phyloP scores from a whole-genome alignment of 177 flowering plant genomes.

The Vitis hybrid region DNA sequence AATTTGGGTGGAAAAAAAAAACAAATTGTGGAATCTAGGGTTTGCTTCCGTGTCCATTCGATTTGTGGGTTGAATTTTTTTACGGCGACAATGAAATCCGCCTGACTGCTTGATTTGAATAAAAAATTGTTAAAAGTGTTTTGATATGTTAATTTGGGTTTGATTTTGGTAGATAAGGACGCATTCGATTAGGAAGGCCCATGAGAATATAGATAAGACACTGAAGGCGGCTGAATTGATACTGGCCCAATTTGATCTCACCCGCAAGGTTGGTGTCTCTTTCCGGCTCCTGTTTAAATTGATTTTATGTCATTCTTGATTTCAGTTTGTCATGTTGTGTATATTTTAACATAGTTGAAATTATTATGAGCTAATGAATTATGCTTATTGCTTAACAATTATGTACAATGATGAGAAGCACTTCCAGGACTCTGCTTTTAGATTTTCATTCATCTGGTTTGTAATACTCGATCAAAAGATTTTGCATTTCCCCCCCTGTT shows the following conservation, averaged over 20 bases:
- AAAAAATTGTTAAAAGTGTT: background rate
- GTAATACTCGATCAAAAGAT: no score
- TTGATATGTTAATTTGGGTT: constrained; percentile 4
- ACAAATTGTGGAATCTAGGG: background rate
- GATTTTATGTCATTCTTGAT: background rate
- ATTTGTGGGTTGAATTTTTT: background rate
- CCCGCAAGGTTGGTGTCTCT: constrained; percentile 62
- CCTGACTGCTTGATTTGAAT: constrained; percentile 1
- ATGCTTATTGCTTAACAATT: no score
- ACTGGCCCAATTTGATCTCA: constrained; percentile 71
- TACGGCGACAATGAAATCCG: background rate
- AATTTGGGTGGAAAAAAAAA: background rate
- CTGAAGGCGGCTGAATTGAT: constrained; percentile 84
- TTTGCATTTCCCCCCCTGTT: no score
- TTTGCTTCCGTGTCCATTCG: background rate
- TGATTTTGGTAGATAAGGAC: constrained; percentile 61
- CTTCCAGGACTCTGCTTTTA: no score
- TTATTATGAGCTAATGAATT: no score
- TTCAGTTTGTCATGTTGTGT: background rate
- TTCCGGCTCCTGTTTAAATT: background rate
- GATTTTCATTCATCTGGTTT: no score
- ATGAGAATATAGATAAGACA: constrained; percentile 95
- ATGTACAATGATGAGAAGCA: no score
- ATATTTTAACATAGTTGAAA: background rate
- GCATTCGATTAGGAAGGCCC: constrained; percentile 85